phyloP scores from a whole-genome alignment of 495 filamentous ascomycete species.

The Xylaria longipes region DNA sequence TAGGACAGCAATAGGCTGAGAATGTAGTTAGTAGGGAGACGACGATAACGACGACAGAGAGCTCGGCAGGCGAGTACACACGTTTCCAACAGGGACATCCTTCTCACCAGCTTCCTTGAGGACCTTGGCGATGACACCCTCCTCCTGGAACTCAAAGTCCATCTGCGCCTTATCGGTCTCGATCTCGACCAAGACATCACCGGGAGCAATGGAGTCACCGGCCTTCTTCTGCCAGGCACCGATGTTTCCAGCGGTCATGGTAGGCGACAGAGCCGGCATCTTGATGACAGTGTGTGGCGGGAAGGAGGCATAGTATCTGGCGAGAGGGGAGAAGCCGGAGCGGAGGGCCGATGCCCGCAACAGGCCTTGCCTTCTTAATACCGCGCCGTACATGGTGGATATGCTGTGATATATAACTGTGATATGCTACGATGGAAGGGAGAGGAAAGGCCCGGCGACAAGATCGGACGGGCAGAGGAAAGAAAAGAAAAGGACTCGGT shows the following conservation, averaged over 20 bases:
- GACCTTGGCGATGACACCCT: constrained; percentile 94
- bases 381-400: constrained; percentile 59
- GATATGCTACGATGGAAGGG: background rate
- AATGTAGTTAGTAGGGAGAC: constrained; percentile 44
- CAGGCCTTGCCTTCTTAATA: constrained; percentile 61
- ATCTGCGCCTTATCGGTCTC: constrained; percentile 99
- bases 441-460: constrained; percentile 28
- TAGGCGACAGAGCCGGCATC: constrained; percentile 98
- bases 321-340: constrained; percentile 52
- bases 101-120: constrained; percentile 93
- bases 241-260: constrained; percentile 96
- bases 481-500: constrained; percentile 14
- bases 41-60: constrained; percentile 25
- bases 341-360: constrained; percentile 51
- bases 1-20: constrained; percentile 91
- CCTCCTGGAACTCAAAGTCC: constrained; percentile 99
- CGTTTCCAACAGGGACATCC: constrained; percentile 92
- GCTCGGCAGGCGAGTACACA: constrained; percentile 58
- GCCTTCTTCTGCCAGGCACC: constrained; percentile 97
- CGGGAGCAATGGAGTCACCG: constrained; percentile 85
- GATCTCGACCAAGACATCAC: constrained; percentile 99
- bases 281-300: constrained; percentile 92
- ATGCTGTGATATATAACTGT: constrained; percentile 22
- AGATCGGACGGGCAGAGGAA: constrained; percentile 29
- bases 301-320: constrained; percentile 71